phyloP scores from a whole-genome alignment of 139 green algal genomes.

The Diplosphaera chodatii region DNA sequence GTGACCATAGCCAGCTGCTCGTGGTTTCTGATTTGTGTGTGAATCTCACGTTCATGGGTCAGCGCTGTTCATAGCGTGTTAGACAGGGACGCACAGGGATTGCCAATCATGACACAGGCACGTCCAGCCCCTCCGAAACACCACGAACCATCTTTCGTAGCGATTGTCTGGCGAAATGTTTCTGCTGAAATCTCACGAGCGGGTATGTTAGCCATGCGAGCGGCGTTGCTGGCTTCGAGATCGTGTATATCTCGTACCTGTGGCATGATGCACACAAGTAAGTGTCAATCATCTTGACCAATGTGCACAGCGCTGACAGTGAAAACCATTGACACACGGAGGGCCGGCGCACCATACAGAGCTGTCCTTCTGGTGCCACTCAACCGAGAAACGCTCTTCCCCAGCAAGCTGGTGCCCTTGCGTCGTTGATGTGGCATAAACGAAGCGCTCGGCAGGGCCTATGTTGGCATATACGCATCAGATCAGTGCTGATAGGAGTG shows the following conservation, averaged over 20 bases:
- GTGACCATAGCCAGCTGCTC: no score
- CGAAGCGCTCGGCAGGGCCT: conserved; percentile 11
- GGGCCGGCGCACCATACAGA: conserved; percentile 54
- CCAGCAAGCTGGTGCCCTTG: conserved; percentile 47
- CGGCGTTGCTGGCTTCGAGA: conserved; percentile 40
- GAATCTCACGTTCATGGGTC: no score
- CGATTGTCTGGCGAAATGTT: conserved; percentile 20
- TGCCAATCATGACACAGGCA: no score
- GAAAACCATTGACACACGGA: no score
- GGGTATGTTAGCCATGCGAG: conserved; percentile 45
- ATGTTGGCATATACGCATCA: no score
- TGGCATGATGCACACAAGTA: no score
- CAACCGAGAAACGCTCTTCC: conserved; percentile 60
- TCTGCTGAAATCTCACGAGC: conserved; percentile 42
- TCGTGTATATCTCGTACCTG: conserved; percentile 46
- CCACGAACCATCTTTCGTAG: neutral
- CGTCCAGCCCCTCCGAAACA: neutral
- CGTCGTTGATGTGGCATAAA: conserved; percentile 43
- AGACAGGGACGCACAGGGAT: no score
- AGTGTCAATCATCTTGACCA: no score
- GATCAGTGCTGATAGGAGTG: no score
- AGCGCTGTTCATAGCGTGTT: no score
- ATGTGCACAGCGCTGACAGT: no score
- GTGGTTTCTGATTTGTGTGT: no score
- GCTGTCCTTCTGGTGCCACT: conserved; percentile 48